Evolutionary conservation across 306 rosid genomes (phyloP).

Genomic region (Sindora glabra): DNA sequence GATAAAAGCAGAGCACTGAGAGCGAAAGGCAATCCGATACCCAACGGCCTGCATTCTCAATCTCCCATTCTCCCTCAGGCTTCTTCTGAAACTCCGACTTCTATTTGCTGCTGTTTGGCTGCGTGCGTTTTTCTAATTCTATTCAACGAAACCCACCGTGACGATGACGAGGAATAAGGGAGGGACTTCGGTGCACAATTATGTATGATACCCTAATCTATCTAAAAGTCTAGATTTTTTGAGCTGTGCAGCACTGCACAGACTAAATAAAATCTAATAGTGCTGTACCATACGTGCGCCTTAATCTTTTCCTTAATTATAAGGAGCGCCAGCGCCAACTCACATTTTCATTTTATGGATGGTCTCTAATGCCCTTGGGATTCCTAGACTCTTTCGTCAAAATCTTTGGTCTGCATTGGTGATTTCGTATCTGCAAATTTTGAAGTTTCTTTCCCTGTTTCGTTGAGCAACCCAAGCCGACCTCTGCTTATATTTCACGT

Average conservation of each 20-base stretch:
- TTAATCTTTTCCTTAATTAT: no score
- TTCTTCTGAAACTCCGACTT: not conserved
- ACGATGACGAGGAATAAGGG: not conserved
- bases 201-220: no score
- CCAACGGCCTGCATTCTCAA: conserved; percentile 80
- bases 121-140: not conserved
- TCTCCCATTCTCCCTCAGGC: conserved; percentile 33
- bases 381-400: not conserved
- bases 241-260: no score
- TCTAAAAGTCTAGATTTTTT: no score
- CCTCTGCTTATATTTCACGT: no score
- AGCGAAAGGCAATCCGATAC: conserved; percentile 80
- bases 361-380: conserved; percentile 14
- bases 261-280: no score
- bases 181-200: no score
- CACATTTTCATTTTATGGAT: not conserved
- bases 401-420: not conserved
- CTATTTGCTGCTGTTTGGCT: no score
- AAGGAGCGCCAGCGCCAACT: not conserved
- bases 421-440: no score
- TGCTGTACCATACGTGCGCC: no score
- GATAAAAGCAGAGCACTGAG: conserved; percentile 54
- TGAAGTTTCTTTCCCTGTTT: no score
- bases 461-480: no score
- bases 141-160: conserved; percentile 14